These are phyloP conservation scores for Psilocybe sp. DNA, from an alignment of 768 basidiomycete species.

Conservation along the genomic window DNA sequence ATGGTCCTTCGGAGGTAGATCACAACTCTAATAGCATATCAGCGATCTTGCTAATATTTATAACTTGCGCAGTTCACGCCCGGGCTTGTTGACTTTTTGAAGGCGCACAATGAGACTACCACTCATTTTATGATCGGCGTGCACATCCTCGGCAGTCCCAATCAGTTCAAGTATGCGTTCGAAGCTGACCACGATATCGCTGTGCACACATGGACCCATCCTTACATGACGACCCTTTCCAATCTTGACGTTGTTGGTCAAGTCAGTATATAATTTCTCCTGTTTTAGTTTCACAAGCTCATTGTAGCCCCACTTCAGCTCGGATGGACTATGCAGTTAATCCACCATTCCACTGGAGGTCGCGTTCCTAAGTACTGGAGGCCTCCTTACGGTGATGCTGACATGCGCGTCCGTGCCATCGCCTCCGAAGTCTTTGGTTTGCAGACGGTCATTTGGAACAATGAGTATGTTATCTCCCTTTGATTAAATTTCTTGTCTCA, in stretches of 20 bases:
- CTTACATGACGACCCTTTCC: conserved; percentile 75
- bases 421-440: conserved; percentile 73
- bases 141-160: conserved; percentile 62
- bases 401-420: conserved; percentile 81
- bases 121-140: conserved; percentile 91
- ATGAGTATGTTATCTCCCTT: conserved; percentile 53
- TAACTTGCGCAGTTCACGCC: conserved; percentile 30
- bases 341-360: conserved; percentile 80
- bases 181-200: conserved; percentile 43
- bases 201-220: conserved; percentile 70
- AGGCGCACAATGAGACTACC: conserved; percentile 58
- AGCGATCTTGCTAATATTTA: not conserved
- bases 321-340: conserved; percentile 79
- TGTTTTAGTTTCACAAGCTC: not conserved
- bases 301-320: conserved; percentile 34
- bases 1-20: conserved; percentile 61
- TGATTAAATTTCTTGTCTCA: not conserved
- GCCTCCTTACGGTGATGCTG: conserved; percentile 85
- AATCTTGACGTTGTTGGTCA: conserved; percentile 71
- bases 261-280: conserved; percentile 24
- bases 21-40: not conserved
- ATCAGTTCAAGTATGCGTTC: conserved; percentile 54
- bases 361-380: conserved; percentile 72
- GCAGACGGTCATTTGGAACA: conserved; percentile 86
- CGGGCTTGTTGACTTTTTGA: conserved; percentile 63